phyloP scores from a whole-genome alignment of 352 stramenopile species.

The Thraustotheca clavata region DNA sequence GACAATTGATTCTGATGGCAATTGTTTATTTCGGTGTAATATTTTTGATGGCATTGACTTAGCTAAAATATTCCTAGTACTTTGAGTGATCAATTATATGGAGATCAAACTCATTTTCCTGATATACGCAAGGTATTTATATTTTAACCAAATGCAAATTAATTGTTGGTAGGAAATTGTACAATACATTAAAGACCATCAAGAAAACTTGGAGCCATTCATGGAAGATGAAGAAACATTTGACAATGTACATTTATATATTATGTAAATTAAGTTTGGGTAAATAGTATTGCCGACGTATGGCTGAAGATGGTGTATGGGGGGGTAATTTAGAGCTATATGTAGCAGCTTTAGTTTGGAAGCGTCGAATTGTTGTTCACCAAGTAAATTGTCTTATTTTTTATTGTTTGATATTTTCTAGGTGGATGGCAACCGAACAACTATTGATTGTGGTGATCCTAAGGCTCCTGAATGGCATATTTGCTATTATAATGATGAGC shows the following conservation, averaged over 20 bases:
- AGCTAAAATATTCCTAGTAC: conserved; percentile 27
- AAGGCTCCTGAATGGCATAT: conserved; percentile 3
- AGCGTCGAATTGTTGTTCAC: conserved; percentile 70
- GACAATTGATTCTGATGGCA: conserved; percentile 72
- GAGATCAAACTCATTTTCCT: conserved; percentile 54
- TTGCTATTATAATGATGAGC: conserved; percentile 29
- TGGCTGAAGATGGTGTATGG: conserved; percentile 73
- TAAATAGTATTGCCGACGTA: conserved; percentile 60
- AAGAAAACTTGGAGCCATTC: conserved; percentile 73
- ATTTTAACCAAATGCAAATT: not conserved
- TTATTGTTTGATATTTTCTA: conserved; percentile 63
- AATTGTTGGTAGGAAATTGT: conserved; percentile 42
- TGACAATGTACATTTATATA: conserved; percentile 40
- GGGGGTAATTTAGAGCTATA: conserved; percentile 79
- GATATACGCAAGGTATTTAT: conserved; percentile 51
- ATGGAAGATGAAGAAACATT: conserved; percentile 85
- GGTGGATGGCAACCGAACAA: conserved; percentile 31
- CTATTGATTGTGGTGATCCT: conserved; percentile 11
- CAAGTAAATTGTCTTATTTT: conserved; percentile 44
- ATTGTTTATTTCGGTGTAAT: conserved; percentile 70
- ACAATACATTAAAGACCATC: conserved; percentile 60
- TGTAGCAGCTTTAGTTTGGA: conserved; percentile 55
- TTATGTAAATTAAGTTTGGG: not conserved
- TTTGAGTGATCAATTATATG: conserved; percentile 62
- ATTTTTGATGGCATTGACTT: not conserved